Conservation (phyloP, 352 stramenopile species). For the Elongisporangium anandrum region DNA sequence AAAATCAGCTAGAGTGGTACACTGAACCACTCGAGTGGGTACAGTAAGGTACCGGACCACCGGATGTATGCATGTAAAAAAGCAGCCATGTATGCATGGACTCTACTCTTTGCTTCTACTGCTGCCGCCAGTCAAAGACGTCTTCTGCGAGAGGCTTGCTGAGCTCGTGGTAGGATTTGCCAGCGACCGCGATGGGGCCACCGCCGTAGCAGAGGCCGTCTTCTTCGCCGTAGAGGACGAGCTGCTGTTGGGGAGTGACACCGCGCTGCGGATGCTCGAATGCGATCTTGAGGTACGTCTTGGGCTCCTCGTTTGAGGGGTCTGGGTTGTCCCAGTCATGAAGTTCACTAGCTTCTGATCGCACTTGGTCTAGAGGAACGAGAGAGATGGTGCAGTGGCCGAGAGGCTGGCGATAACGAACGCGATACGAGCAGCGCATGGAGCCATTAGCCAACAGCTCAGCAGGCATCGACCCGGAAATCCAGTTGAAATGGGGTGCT, state of each 20-base stretch:
- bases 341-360: conserved; percentile 26
- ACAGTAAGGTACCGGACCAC: not conserved
- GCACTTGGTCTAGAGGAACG: conserved; percentile 33
- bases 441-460: conserved; percentile 31
- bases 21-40: not conserved
- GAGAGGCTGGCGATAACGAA: conserved; percentile 77
- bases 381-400: conserved; percentile 63
- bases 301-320: conserved; percentile 3
- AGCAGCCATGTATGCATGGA: not conserved
- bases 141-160: conserved; percentile 34
- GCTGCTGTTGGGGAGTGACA: conserved; percentile 77
- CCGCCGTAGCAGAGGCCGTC: conserved; percentile 82
- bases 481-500: conserved; percentile 88
- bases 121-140: conserved; percentile 46
- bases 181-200: conserved; percentile 58
- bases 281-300: conserved; percentile 54
- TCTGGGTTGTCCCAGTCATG: conserved; percentile 37
- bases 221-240: conserved; percentile 73
- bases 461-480: conserved; percentile 42
- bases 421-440: conserved; percentile 71
- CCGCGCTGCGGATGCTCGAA: conserved; percentile 82
- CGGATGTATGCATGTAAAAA: not conserved
- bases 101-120: not conserved
- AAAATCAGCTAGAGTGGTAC: not conserved
- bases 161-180: conserved; percentile 67